Evolutionary conservation across 306 rosid genomes (phyloP), one percentile per base, ranked within the genome.

Genomic region (Potentilla sterilis): DNA sequence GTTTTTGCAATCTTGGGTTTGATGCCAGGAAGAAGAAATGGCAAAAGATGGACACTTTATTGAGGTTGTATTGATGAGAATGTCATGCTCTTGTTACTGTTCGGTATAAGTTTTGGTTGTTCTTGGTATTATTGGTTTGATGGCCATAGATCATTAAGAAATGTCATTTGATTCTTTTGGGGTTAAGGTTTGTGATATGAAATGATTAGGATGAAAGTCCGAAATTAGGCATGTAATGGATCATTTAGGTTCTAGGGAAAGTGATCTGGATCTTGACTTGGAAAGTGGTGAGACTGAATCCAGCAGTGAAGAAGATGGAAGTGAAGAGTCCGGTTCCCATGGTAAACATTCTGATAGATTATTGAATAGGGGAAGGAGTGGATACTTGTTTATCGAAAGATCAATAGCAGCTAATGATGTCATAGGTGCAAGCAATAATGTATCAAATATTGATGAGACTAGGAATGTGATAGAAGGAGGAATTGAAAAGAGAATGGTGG

Each of bases 231-330:
- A 35, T 47, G 65, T 55, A 24, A 73, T 77, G 81, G 79, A 82
- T 67, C 52, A 11, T 40, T 35, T 73, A 18, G 28, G 32, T 55
- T 75, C 66, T 21, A 19, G 21, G 22, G 83, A 65, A 79, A 75
- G 62, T 64, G 83, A 69, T 64, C 21, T 43, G 21, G 47, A 75
- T 37, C 12, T 83, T 65, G 86, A 83, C 61, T 75, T 83, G 69
- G 86, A 83, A 79, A 75, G 67, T 65, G 86, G 83, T 22, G 79
- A 74, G 57, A 70, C 79, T 9, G 78, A 48, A 47, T 64, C 70
- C 12, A 24, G 78, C 64, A 71, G 72, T 11, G 86, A 66, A 71
- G 78, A 70, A 16, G 78, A 78, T 22, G 63, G 59, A 78, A 14
- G 42, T 55, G 54, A 54, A 42, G 69, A 69, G 72, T 51, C 69